A percentile compares a stretch with the other conserved stretches of the same genome.
Conservation (phyloP, 257 asterid genomes). For the Solanum chmielewskii region DNA sequence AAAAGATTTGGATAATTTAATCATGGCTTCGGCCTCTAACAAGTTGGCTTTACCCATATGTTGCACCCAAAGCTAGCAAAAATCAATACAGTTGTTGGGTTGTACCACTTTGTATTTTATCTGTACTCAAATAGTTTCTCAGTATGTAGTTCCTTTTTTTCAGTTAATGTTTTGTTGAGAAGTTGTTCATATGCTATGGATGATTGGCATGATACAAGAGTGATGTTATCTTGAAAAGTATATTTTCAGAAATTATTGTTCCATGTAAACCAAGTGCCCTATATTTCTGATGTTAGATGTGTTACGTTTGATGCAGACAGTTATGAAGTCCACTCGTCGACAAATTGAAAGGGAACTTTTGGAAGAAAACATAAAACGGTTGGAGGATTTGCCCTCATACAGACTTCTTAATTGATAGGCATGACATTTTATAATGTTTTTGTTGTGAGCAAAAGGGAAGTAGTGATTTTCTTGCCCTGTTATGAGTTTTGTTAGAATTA, state of each 20-base stretch:
- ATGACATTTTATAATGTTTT: neutral
- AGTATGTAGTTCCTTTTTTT: neutral
- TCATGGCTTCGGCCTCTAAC: neutral
- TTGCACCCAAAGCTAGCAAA: neutral
- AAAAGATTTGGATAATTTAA: neutral
- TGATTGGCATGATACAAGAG: neutral
- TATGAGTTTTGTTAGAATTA: neutral
- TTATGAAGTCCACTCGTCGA: conserved; percentile 97
- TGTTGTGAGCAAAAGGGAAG: conserved; percentile 5
- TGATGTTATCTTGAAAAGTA: neutral
- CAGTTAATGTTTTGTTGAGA: neutral
- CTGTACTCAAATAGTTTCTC: neutral
- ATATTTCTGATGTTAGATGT: neutral
- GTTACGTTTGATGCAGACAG: conserved; percentile 32
- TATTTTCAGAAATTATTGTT: neutral
- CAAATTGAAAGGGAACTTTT: conserved; percentile 91
- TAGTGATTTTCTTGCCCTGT: neutral
- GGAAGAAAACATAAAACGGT: conserved; percentile 56
- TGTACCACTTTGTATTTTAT: neutral
- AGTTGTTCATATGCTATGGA: neutral
- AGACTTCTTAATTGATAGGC: conserved; percentile 44
- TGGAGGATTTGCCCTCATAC: conserved; percentile 86
- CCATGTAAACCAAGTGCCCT: neutral
- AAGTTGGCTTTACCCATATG: neutral
- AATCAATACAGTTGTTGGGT: neutral